Evolutionary conservation across 805 yeast genomes (phyloP).

Genomic region (Candida boidinii): DNA sequence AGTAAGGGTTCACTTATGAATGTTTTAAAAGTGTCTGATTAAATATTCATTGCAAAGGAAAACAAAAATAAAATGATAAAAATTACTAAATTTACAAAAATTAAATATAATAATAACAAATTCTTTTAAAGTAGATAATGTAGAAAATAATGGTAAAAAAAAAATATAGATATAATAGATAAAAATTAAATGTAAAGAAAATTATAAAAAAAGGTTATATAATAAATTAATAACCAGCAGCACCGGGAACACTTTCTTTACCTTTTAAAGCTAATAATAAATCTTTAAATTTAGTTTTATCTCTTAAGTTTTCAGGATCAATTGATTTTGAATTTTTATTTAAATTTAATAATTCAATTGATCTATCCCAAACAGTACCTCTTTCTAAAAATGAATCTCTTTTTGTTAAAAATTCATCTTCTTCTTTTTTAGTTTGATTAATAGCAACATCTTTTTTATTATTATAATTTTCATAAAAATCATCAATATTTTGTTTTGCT

Average conservation of each 20-base stretch:
- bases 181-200: too few relatives aligned
- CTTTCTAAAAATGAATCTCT: conserved; percentile 57
- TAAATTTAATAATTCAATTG: conserved; percentile 33
- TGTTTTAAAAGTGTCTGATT: too few relatives aligned
- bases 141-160: too few relatives aligned
- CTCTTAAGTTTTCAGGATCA: conserved; percentile 28
- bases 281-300: conserved; percentile 44
- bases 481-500: conserved; percentile 81
- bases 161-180: too few relatives aligned
- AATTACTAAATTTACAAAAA: too few relatives aligned
- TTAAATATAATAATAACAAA: too few relatives aligned
- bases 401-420: conserved; percentile 59
- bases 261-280: conserved; percentile 45
- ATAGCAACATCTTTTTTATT: conserved; percentile 66
- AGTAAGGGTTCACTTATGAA: too few relatives aligned
- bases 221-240: conserved; percentile 44
- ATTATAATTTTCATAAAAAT: conserved; percentile 86
- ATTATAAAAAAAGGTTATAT: too few relatives aligned
- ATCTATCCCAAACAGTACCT: conserved; percentile 50
- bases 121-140: too few relatives aligned
- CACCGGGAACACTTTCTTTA: conserved; percentile 47
- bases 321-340: conserved; percentile 26
- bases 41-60: too few relatives aligned
- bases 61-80: too few relatives aligned
- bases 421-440: conserved; percentile 56